Evolutionary conservation across 192 early-diverging fungal genomes (phyloP), one percentile per base, ranked within the genome.

Genomic region (Coemansia sp.): DNA sequence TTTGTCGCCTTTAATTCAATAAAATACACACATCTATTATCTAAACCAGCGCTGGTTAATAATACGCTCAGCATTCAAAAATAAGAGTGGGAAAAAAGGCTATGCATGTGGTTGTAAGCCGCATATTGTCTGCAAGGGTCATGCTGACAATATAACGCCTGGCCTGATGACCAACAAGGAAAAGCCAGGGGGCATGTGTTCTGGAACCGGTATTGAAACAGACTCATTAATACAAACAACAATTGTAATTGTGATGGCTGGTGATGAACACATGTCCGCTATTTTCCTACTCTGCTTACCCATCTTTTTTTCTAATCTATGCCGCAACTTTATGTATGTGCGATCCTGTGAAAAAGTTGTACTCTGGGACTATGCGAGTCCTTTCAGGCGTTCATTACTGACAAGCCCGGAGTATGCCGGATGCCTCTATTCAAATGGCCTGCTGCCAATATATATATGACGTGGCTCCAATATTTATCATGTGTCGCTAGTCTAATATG

Each of bases 401-500:
- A 15, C 31, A 6, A 15, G 27, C 5, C 7, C 5, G 19, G 53
- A 55, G 53, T 55, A 55, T 31, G 53, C 4, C 15, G 55, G 55
- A 17, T 14, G 25, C 4, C 31, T 32, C 14, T 58, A 15, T 58
- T 3, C 25, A 29, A 15, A 1, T 10, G 5, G 12, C 9, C 29
- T 31, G 46, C 19, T 31, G 29, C 14, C 15, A 34, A 58, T 58
- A 34, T 1, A 58, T 58, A 34, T 1, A 58, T 58, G 55, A 32
- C 29, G 3, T 58, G 31, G 15, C 31, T 58, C 29, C 23, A 58
- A 58, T 58, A 36, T n/a, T 58, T 34, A 58, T 32, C 55, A 58
- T 58, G 55, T 29, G 55, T 17, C 2, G 55, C 55, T 17, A 31
- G 55, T 32, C 55, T 58, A 58, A 32, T 58, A 32, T 34, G 55